These are phyloP conservation scores for Ophiostoma perfectum DNA, from an alignment of 2,329 filamentous ascomycete species.

Conservation along the genomic window DNA sequence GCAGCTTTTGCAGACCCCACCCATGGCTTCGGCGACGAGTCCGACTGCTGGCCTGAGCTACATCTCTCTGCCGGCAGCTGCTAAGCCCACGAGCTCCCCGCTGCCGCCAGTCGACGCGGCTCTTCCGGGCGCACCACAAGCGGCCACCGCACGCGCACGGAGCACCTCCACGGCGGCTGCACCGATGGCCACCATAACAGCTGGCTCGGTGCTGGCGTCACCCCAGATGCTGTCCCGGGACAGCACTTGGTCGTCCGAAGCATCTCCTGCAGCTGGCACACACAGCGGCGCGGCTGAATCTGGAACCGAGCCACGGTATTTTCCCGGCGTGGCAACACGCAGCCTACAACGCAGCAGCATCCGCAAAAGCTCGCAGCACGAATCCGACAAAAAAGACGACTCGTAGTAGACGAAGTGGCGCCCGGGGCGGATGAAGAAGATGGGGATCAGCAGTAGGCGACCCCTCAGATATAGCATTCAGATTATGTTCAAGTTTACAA, in stretches of 20 bases:
- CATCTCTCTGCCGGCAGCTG: slow-evolving; percentile 7
- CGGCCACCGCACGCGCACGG: slow-evolving; percentile 13
- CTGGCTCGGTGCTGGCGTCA: slow-evolving; percentile 17
- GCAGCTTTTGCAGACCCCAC: slow-evolving; percentile 11
- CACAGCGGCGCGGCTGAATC: slow-evolving; percentile 23
- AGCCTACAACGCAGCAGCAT: slow-evolving; percentile 43
- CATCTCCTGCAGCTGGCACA: not conserved
- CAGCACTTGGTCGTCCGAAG: slow-evolving; percentile 34
- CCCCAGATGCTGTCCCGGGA: slow-evolving; percentile 29
- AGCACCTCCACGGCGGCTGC: slow-evolving; percentile 26
- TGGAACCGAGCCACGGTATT: slow-evolving; percentile 61
- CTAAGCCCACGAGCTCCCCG: not conserved
- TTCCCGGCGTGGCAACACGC: slow-evolving; percentile 62
- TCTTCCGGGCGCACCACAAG: not conserved
- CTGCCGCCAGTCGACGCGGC: not conserved
- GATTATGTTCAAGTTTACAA: too few relatives aligned
- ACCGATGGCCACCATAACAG: slow-evolving; percentile 20
- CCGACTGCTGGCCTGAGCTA: slow-evolving; percentile 8
- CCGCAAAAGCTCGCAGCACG: slow-evolving; percentile 37
- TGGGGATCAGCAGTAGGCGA: too few relatives aligned
- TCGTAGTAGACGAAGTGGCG: too few relatives aligned
- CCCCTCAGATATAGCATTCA: too few relatives aligned
- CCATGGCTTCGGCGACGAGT: not conserved
- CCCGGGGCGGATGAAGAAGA: too few relatives aligned
- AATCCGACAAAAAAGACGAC: slow-evolving; percentile 32